Percentiles rank a stretch among this genome's conserved stretches.
These are phyloP conservation scores for Sporormia fimetaria DNA, from an alignment of 495 filamentous ascomycete genomes.

Conservation along the genomic window DNA sequence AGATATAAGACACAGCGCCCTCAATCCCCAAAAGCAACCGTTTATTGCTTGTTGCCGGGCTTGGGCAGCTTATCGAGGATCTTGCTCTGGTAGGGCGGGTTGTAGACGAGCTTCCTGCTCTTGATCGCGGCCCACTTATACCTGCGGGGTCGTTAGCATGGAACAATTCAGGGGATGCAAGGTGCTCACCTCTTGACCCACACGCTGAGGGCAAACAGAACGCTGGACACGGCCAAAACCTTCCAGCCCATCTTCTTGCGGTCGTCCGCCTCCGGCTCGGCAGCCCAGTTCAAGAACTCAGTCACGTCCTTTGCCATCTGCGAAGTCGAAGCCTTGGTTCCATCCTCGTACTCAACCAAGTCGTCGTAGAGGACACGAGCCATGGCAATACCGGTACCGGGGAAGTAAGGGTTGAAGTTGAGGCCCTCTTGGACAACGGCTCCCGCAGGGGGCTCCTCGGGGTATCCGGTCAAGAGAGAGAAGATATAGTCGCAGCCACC, in stretches of 20 bases:
- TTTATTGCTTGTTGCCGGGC: constrained; percentile 19
- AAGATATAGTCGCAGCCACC: constrained; percentile 99
- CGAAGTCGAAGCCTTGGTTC: constrained; percentile 81
- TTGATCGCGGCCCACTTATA: constrained; percentile 98
- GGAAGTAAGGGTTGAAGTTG: constrained; percentile 99
- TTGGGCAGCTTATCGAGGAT: constrained; percentile 13
- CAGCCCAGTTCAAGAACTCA: constrained; percentile 98
- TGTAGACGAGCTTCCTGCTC: constrained; percentile 84
- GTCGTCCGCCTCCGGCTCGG: constrained; percentile 97
- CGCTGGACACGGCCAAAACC: constrained; percentile 64
- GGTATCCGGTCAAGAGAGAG: constrained; percentile 92
- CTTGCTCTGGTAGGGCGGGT: constrained; percentile 45
- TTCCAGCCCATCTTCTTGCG: constrained; percentile 99
- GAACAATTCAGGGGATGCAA: background rate
- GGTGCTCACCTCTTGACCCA: constrained; percentile 74
- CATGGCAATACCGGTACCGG: constrained; percentile 98
- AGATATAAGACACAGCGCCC: constrained; percentile 23
- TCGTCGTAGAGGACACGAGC: constrained; percentile 95
- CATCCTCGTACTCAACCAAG: constrained; percentile 97
- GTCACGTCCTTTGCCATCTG: constrained; percentile 99
- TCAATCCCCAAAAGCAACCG: constrained; percentile 1
- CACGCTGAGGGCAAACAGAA: constrained; percentile 74
- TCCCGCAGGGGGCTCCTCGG: constrained; percentile 88
- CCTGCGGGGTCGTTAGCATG: constrained; percentile 30
- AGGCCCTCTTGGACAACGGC: constrained; percentile 69